Conservation (phyloP, 805 yeast genomes). For the Brettanomyces sp. region DNA sequence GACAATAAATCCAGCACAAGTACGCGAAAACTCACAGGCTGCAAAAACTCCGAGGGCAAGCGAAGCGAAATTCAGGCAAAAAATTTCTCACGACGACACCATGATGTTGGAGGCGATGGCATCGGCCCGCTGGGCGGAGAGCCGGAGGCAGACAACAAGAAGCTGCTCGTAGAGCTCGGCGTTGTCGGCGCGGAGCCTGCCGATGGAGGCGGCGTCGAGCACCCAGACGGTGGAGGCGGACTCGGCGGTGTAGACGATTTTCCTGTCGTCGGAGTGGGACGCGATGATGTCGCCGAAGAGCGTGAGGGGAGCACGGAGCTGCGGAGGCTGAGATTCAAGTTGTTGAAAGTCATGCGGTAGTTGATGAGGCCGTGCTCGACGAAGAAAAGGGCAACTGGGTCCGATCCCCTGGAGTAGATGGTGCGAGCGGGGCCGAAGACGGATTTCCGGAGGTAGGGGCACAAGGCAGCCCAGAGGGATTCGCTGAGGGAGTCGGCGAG, state of each 20-base stretch:
- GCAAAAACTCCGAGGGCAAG: background rate
- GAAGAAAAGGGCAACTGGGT: conserved; percentile 47
- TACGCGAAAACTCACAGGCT: too few relatives aligned
- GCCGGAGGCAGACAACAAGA: conserved; percentile 46
- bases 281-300: conserved; percentile 56
- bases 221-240: conserved; percentile 62
- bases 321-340: conserved; percentile 19
- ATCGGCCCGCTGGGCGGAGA: conserved; percentile 64
- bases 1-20: too few relatives aligned
- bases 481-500: conserved; percentile 36
- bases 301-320: conserved; percentile 50
- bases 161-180: conserved; percentile 54
- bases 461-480: conserved; percentile 56
- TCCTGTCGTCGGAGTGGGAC: conserved; percentile 27
- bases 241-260: conserved; percentile 31
- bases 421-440: conserved; percentile 23
- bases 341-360: conserved; percentile 34
- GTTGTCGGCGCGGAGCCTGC: conserved; percentile 39
- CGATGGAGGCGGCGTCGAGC: conserved; percentile 38
- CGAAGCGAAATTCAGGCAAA: background rate
- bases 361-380: conserved; percentile 42
- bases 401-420: conserved; percentile 36
- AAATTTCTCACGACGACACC: conserved; percentile 24
- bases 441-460: conserved; percentile 41
- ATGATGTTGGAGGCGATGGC: conserved; percentile 69